Conservation (phyloP, 495 filamentous ascomycete species). For the Aspergillus biplanus region DNA sequence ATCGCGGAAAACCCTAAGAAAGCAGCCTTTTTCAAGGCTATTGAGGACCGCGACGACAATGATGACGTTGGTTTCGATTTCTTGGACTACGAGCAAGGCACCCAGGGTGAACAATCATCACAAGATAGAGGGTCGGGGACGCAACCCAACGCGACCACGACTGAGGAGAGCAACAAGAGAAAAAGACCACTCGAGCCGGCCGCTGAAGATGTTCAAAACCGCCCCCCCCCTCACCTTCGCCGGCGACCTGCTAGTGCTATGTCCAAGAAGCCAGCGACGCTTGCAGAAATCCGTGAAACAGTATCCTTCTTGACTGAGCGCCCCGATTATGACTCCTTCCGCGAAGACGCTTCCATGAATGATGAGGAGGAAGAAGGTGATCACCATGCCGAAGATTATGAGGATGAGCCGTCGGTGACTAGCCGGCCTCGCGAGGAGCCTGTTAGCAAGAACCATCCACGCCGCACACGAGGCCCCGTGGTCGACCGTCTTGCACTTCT, state of each 20-base stretch:
- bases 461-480: conserved; percentile 57
- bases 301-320: conserved; percentile 83
- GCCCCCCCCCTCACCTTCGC: conserved; percentile 65
- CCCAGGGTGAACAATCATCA: conserved; percentile 47
- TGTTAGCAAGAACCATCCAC: conserved; percentile 45
- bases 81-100: conserved; percentile 56
- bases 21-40: conserved; percentile 82
- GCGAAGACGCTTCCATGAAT: conserved; percentile 47
- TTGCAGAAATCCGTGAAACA: conserved; percentile 78
- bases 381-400: conserved; percentile 36
- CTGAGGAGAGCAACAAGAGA: conserved; percentile 50
- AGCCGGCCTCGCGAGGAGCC: conserved; percentile 37
- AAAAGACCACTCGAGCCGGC: conserved; percentile 56
- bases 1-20: conserved; percentile 91
- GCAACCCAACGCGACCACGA: conserved; percentile 30
- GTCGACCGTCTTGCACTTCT: conserved; percentile 85
- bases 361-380: conserved; percentile 39
- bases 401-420: conserved; percentile 30
- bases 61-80: conserved; percentile 81
- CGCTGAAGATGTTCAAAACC: conserved; percentile 50
- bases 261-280: conserved; percentile 66
- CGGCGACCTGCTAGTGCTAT: conserved; percentile 59
- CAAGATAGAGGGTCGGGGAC: conserved; percentile 41
- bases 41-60: conserved; percentile 81
- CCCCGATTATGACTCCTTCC: conserved; percentile 59